Conservation (phyloP, 805 yeast species). For the Candida parachauliodes region DNA sequence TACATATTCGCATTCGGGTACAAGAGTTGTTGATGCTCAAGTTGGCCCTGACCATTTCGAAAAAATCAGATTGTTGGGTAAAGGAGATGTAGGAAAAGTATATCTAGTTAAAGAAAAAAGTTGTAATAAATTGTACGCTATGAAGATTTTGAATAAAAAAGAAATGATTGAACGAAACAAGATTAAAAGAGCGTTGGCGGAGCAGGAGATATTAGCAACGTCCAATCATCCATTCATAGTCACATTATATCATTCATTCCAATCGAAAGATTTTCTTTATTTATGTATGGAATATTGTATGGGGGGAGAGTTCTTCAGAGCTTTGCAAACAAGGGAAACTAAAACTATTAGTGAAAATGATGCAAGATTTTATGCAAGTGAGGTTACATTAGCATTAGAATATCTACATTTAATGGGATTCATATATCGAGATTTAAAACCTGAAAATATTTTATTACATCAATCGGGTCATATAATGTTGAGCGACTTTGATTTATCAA, state of each 20-base stretch:
- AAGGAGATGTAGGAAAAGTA: constrained; percentile 98
- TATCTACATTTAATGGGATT: constrained; percentile 95
- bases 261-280: constrained; percentile 84
- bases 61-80: constrained; percentile 84
- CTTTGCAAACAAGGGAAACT: constrained; percentile 83
- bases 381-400: constrained; percentile 95
- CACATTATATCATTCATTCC: constrained; percentile 93
- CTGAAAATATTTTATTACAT: constrained; percentile 90
- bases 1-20: constrained; percentile 71
- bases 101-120: constrained; percentile 82
- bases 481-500: constrained; percentile 92
- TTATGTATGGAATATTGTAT: constrained; percentile 98
- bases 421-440: constrained; percentile 93
- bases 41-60: constrained; percentile 88
- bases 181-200: constrained; percentile 91
- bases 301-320: constrained; percentile 98
- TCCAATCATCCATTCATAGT: constrained; percentile 97
- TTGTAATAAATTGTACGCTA: constrained; percentile 76
- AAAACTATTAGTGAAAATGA: constrained; percentile 84
- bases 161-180: constrained; percentile 96
- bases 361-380: constrained; percentile 93
- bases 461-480: constrained; percentile 98
- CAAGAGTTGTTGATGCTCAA: constrained; percentile 68
- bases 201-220: constrained; percentile 93
- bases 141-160: constrained; percentile 84